These are phyloP conservation scores for Bipolaris sorokiniana DNA, from an alignment of 2,329 filamentous ascomycete species.

Conservation along the genomic window DNA sequence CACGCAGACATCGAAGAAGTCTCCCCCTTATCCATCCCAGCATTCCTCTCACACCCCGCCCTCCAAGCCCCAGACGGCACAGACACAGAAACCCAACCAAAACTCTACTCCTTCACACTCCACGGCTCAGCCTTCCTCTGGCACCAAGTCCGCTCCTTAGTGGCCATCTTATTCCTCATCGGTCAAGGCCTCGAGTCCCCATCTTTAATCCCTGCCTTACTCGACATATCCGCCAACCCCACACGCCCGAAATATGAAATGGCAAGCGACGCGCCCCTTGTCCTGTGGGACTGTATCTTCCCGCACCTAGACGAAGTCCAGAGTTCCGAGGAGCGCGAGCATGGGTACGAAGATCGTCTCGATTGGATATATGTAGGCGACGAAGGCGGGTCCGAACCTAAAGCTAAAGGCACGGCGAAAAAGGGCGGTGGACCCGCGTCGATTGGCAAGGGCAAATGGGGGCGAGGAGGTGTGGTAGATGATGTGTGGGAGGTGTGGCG, in stretches of 20 bases:
- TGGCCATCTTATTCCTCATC: constrained; percentile 88
- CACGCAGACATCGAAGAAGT: constrained; percentile 73
- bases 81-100: constrained; percentile 47
- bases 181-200: constrained; percentile 85
- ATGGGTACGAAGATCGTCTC: constrained; percentile 64
- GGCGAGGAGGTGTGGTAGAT: constrained; percentile 46
- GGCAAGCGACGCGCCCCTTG: constrained; percentile 86
- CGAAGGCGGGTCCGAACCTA: constrained; percentile 59
- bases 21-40: constrained; percentile 34
- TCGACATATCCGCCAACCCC: constrained; percentile 75
- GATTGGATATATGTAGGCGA: constrained; percentile 83
- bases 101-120: constrained; percentile 86
- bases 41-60: constrained; percentile 38
- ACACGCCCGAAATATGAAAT: constrained; percentile 86
- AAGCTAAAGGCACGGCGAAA: constrained; percentile 25
- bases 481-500: constrained; percentile 85
- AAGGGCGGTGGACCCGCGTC: constrained; percentile 11
- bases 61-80: constrained; percentile 15
- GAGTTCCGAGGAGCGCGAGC: constrained; percentile 46
- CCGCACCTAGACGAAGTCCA: constrained; percentile 57
- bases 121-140: constrained; percentile 93
- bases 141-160: constrained; percentile 97
- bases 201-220: constrained; percentile 72
- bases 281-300: constrained; percentile 96
- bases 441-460: constrained; percentile 43